phyloP scores from a whole-genome alignment of 2,329 filamentous ascomycete genomes.

The Monosporascus sp. region DNA sequence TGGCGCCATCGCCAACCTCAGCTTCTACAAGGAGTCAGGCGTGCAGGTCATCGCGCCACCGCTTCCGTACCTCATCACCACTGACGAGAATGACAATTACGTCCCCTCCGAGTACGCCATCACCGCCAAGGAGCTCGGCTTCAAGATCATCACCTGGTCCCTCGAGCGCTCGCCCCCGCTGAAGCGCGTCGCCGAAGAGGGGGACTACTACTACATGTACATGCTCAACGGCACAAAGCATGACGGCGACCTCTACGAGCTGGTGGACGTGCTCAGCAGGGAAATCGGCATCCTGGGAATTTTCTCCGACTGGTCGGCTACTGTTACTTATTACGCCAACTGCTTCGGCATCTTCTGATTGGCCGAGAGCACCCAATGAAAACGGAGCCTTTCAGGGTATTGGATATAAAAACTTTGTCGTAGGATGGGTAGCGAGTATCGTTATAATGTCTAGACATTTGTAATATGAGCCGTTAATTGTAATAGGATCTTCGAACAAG shows the following conservation, averaged over 20 bases:
- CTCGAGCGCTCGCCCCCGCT: constrained; percentile 62
- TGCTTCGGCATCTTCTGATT: constrained; percentile 45
- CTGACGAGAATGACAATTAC: constrained; percentile 46
- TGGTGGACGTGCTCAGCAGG: constrained; percentile 59
- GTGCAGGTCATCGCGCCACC: constrained; percentile 60
- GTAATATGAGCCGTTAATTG: no score
- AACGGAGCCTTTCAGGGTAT: no score
- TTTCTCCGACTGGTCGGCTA: constrained; percentile 66
- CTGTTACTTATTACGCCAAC: constrained; percentile 66
- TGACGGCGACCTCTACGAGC: constrained; percentile 61
- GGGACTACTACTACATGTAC: constrained; percentile 51
- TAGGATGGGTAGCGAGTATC: no score
- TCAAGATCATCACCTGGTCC: constrained; percentile 64
- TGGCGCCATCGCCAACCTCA: constrained; percentile 51
- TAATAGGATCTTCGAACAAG: no score
- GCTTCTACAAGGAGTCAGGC: constrained; percentile 49
- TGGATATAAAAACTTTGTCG: no score
- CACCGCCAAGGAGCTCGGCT: constrained; percentile 53
- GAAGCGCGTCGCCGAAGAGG: constrained; percentile 39
- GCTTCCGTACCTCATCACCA: constrained; percentile 54
- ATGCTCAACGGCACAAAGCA: constrained; percentile 50
- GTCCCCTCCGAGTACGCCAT: constrained; percentile 59
- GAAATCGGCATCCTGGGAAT: constrained; percentile 57
- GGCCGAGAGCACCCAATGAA: background rate
- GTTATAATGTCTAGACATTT: no score